phyloP scores from a whole-genome alignment of 2,329 filamentous ascomycete species.

The Epichloe coenophiala region DNA sequence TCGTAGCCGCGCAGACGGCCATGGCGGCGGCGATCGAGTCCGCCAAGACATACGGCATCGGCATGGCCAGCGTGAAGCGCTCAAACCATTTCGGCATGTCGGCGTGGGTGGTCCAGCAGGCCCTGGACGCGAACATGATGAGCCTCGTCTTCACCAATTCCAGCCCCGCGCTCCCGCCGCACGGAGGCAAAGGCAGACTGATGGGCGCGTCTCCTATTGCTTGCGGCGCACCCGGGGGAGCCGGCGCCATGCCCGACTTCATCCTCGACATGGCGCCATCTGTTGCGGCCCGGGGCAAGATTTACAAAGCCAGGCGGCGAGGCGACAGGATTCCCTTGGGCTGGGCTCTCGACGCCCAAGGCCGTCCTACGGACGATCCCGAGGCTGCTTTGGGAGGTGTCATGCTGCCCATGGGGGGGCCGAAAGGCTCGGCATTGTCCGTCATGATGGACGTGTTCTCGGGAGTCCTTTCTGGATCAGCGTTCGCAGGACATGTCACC shows the following conservation, averaged over 20 bases:
- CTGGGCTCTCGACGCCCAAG: slow-evolving; percentile 65
- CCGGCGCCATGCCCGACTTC: slow-evolving; percentile 39
- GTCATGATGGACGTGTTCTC: slow-evolving; percentile 90
- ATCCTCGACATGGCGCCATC: slow-evolving; percentile 65
- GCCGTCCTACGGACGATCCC: slow-evolving; percentile 57
- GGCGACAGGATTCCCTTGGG: slow-evolving; percentile 56
- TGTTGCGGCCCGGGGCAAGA: slow-evolving; percentile 57
- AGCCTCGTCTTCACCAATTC: slow-evolving; percentile 59
- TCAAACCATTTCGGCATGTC: slow-evolving; percentile 78
- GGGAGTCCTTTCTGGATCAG: slow-evolving; percentile 65
- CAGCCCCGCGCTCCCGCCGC: slow-evolving; percentile 58
- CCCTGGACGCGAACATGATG: slow-evolving; percentile 58
- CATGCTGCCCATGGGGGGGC: slow-evolving; percentile 77
- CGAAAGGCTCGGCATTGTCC: slow-evolving; percentile 63
- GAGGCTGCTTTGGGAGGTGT: slow-evolving; percentile 57
- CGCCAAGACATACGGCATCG: slow-evolving; percentile 53
- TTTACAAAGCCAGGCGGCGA: slow-evolving; percentile 54
- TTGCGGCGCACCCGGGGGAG: slow-evolving; percentile 56
- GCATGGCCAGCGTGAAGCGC: slow-evolving; percentile 61
- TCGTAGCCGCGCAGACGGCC: slow-evolving; percentile 51
- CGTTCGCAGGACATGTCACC: slow-evolving; percentile 65
- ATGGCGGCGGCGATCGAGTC: slow-evolving; percentile 57
- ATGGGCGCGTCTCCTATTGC: slow-evolving; percentile 64
- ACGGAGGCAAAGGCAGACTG: slow-evolving; percentile 53
- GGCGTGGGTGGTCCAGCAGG: slow-evolving; percentile 68